phyloP scores from a whole-genome alignment of 441 rosid genomes.

The Corymbia citriodora region DNA sequence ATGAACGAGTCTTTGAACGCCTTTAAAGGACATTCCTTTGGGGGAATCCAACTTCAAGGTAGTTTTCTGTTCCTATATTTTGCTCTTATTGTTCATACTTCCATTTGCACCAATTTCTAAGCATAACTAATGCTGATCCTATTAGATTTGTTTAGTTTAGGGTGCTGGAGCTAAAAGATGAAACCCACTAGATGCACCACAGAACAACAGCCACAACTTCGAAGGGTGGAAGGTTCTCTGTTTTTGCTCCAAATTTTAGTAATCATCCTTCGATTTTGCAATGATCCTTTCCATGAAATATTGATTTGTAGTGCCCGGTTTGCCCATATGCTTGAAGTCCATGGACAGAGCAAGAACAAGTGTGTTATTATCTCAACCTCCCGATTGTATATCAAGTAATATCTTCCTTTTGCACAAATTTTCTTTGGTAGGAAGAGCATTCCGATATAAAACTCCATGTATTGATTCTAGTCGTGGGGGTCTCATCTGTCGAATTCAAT shows the following conservation, averaged over 20 bases:
- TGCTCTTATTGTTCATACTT: background rate
- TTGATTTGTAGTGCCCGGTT: background rate
- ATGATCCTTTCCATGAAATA: background rate
- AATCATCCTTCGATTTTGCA: too few species aligned
- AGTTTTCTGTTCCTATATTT: background rate
- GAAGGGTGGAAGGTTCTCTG: background rate
- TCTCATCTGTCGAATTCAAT: fast-evolving
- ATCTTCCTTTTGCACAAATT: background rate
- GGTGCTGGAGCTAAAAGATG: background rate
- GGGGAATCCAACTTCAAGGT: background rate
- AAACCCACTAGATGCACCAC: background rate
- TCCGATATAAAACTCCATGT: background rate
- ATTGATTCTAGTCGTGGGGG: background rate
- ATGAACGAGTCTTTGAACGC: background rate
- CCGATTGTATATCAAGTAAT: background rate
- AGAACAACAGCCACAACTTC: background rate
- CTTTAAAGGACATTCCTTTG: background rate
- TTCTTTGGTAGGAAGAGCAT: background rate
- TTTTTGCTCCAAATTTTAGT: background rate
- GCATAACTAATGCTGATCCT: background rate
- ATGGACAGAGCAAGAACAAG: background rate
- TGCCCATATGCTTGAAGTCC: background rate
- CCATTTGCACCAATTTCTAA: background rate
- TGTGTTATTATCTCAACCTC: background rate
- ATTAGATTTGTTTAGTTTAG: background rate